These are phyloP conservation scores for Linaria vulgaris DNA, from an alignment of 257 asterid genomes.

Conservation along the genomic window DNA sequence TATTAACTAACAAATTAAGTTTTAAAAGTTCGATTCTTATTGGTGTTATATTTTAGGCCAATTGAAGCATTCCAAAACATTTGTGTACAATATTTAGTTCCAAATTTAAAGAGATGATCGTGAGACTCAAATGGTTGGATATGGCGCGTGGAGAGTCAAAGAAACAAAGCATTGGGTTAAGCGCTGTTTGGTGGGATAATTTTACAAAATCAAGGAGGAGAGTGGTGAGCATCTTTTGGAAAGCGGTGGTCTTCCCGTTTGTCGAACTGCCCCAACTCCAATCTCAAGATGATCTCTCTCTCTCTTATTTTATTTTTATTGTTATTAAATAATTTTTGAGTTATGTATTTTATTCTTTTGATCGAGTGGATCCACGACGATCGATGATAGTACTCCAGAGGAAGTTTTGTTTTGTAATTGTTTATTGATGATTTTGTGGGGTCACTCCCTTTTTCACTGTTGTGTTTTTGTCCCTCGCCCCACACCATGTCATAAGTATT, in stretches of 20 bases:
- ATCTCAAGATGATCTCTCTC: constrained; percentile 66
- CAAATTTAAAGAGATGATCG: too few relatives aligned
- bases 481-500: neutral
- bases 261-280: constrained; percentile 53
- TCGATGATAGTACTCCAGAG: constrained; percentile 38
- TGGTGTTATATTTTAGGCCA: too few relatives aligned
- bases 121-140: neutral
- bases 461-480: constrained; percentile 31
- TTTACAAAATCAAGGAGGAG: constrained; percentile 24
- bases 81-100: too few relatives aligned
- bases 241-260: constrained; percentile 72
- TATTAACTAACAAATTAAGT: too few relatives aligned
- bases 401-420: constrained; percentile 32
- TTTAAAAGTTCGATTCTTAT: too few relatives aligned
- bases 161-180: neutral
- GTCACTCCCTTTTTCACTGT: constrained; percentile 14
- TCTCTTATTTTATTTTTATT: neutral
- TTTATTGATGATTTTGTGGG: constrained; percentile 28
- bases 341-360: constrained; percentile 23
- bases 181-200: neutral
- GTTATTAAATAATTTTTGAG: neutral
- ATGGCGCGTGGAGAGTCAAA: neutral
- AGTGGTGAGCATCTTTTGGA: constrained; percentile 68
- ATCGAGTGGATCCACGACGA: constrained; percentile 43
- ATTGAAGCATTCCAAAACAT: too few relatives aligned